Evolutionary conservation across 2,329 filamentous ascomycete genomes (phyloP), one percentile per base, ranked within the genome.

Genomic region (Fusarium sp.): DNA sequence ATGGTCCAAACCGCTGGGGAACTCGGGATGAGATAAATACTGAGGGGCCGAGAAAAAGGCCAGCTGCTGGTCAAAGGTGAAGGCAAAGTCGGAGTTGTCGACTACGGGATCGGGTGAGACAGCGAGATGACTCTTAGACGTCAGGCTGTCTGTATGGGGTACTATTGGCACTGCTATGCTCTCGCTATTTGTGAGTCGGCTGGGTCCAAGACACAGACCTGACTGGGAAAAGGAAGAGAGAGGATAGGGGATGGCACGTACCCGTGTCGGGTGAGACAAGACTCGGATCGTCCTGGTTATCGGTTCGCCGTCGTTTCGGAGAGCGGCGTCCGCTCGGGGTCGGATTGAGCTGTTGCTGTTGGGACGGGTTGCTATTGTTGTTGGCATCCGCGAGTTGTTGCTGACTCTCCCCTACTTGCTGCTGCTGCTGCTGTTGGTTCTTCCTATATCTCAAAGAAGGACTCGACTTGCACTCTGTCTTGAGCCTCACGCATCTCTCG

Each of bases 391-490:
- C 26, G 18, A 56, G 51, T 13, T 67, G 57, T 5, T 64, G 61
- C 17, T 66, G 69, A 31, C 46, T 58, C 10, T 73, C 60, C 13
- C 10, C 49, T 33, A 55, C 58, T 22, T 68, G 68, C 13, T 72
- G 67, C 9, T 68, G 69, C 2, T 74, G 74, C 10, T 74, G 71
- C n/a, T 75, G 76, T 6, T 77, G 74, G 28, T 78, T 75, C 71
- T 80, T 81, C 71, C 75, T 76, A 72, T 80, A 78, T 10, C 78
- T 73, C 40, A 81, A 69, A 7, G 82, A 84, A 4, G 81, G 81
- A 63, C 82, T 84, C 28, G 78, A 83, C 63, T 78, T 83, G 77
- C 82, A 84, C 63, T 80, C 76, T 6, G 79, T 76, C 49, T 79
- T 79, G 58, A 83, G 78, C 58, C 80, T 77, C 24, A 79, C 66